Percentiles rank a stretch among this genome's conserved stretches.
Conservation (phyloP, 257 asterid species). For the Gentiana straminea region DNA sequence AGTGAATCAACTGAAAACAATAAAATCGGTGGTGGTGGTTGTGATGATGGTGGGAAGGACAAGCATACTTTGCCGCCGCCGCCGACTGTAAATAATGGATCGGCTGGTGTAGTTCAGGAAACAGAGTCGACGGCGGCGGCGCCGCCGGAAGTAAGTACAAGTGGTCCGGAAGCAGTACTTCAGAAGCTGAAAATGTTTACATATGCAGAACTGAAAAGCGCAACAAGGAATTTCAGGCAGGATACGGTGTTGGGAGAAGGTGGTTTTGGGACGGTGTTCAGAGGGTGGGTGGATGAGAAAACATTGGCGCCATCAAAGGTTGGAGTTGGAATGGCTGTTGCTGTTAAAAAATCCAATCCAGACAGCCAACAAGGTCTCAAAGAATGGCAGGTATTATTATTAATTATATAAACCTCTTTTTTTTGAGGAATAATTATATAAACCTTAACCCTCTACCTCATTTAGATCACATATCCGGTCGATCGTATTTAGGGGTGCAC, state of each 20-base stretch:
- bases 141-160: background rate
- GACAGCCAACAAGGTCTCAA: conserved; percentile 87
- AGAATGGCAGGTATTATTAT: conserved; percentile 73
- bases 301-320: conserved; percentile 62
- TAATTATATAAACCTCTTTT: no score
- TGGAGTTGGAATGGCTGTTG: conserved; percentile 75
- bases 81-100: background rate
- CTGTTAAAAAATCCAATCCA: conserved; percentile 75
- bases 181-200: conserved; percentile 25
- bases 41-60: background rate
- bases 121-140: background rate
- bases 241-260: conserved; percentile 40
- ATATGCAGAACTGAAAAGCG: conserved; percentile 18
- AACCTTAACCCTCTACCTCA: background rate
- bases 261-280: conserved; percentile 37
- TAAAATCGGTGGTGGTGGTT: background rate
- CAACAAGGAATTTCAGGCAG: conserved; percentile 28
- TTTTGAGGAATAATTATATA: no score
- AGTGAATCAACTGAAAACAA: no score
- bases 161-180: conserved; percentile 9
- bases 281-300: conserved; percentile 35
- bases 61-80: background rate
- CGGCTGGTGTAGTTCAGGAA: background rate
- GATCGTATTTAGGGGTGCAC: no score
- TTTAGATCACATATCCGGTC: no score